Conservation (phyloP, 257 asterid genomes). For the Paulownia fortunei region DNA sequence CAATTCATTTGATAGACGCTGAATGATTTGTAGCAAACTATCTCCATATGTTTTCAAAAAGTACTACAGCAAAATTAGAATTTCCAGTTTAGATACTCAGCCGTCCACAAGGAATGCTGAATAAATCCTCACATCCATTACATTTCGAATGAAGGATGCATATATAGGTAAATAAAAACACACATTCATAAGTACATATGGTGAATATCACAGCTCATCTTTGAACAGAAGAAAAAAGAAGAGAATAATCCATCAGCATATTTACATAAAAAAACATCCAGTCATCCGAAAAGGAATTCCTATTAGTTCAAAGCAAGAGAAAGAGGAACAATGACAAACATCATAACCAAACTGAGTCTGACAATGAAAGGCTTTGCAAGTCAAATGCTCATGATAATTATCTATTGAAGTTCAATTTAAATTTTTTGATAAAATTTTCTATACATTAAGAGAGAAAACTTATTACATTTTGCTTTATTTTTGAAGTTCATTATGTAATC, state of each 20-base stretch:
- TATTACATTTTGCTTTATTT: not conserved
- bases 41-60: slow-evolving; percentile 76
- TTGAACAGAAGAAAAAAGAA: not conserved
- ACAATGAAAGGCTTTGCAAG: not conserved
- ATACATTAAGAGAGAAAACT: not conserved
- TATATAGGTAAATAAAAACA: slow-evolving; percentile 18
- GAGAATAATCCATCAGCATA: not conserved
- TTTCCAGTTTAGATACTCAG: slow-evolving; percentile 35
- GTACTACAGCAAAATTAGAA: slow-evolving; percentile 60
- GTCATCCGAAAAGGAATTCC: not conserved
- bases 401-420: not conserved
- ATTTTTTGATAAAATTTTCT: not conserved
- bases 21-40: slow-evolving; percentile 60
- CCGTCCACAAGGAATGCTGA: slow-evolving; percentile 4
- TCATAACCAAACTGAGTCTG: not conserved
- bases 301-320: not conserved
- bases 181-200: not conserved
- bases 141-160: not conserved
- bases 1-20: slow-evolving; percentile 57
- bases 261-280: not conserved
- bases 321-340: not conserved
- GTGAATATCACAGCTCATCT: not conserved
- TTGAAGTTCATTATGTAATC: not conserved
- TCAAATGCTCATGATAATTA: not conserved
- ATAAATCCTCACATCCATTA: slow-evolving; percentile 5